Evolutionary conservation across 2,329 filamentous ascomycete species (phyloP).

Genomic region (Ophiostoma fasciatum): DNA sequence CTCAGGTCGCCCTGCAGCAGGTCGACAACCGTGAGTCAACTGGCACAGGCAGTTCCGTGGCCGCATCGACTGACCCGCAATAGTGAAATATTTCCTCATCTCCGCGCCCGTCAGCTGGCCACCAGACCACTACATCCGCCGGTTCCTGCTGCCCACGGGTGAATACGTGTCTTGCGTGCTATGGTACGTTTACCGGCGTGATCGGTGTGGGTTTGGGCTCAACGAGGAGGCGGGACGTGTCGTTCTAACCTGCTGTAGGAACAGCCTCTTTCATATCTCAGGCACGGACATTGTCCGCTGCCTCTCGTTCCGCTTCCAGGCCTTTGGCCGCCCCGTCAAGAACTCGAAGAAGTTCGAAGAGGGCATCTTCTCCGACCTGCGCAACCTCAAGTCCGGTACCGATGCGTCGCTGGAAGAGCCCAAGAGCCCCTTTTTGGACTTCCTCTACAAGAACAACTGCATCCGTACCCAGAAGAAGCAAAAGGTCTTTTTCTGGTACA

Average conservation of each 20-base stretch:
- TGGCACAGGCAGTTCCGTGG: too few relatives aligned
- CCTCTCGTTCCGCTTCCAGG: constrained; percentile 94
- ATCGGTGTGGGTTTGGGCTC: too few relatives aligned
- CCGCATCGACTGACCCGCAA: too few relatives aligned
- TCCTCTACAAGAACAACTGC: constrained; percentile 99
- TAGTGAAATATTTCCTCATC: constrained; percentile 99
- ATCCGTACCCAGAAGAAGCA: constrained; percentile 99
- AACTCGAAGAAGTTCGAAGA: constrained; percentile 99
- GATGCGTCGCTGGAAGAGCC: constrained; percentile 97
- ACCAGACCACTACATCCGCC: constrained; percentile 87
- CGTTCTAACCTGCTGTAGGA: too few relatives aligned
- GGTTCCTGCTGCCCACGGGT: constrained; percentile 88
- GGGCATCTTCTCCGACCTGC: constrained; percentile 95
- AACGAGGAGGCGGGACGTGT: too few relatives aligned
- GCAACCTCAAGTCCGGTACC: constrained; percentile 95
- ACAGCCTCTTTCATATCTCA: constrained; percentile 98
- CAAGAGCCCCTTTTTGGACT: constrained; percentile 96
- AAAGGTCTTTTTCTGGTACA: constrained; percentile 99
- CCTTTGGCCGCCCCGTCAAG: constrained; percentile 94
- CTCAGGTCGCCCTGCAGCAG: constrained; percentile 92
- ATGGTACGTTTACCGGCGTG: constrained; percentile 41
- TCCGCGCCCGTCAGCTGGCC: constrained; percentile 98
- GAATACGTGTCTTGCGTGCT: constrained; percentile 98
- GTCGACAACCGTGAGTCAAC: constrained; percentile 78
- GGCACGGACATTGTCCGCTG: constrained; percentile 98